Percentiles rank a stretch among this genome's conserved stretches.
Conservation (phyloP, 2,329 filamentous ascomycete genomes). For the Fusarium luffae region DNA sequence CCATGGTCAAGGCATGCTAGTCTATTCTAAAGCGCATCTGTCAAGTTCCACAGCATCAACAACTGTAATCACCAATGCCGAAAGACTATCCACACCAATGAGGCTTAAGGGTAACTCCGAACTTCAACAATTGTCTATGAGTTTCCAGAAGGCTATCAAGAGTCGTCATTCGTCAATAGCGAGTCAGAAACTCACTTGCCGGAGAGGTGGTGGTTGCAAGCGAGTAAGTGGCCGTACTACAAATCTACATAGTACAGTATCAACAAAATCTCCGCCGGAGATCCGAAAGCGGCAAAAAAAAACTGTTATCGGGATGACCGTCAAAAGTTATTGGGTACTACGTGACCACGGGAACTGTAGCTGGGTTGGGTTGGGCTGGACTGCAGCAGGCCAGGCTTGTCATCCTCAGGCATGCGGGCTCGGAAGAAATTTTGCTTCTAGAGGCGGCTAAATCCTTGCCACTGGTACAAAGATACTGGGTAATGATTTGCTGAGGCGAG, state of each 20-base stretch:
- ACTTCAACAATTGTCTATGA: neutral
- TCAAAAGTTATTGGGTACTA: slow-evolving; percentile 12
- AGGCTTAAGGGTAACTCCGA: neutral
- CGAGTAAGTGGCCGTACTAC: slow-evolving; percentile 28
- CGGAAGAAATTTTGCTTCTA: slow-evolving; percentile 20
- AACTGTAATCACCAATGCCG: neutral
- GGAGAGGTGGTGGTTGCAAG: slow-evolving; percentile 16
- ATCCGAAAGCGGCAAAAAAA: slow-evolving; percentile 35
- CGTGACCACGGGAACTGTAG: neutral
- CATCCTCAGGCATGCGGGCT: slow-evolving; percentile 15
- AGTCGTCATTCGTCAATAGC: slow-evolving; percentile 20
- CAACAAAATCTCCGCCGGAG: slow-evolving; percentile 1
- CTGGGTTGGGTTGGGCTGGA: slow-evolving; percentile 12
- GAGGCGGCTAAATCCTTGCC: slow-evolving; percentile 36
- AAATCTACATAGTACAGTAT: neutral
- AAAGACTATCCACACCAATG: neutral
- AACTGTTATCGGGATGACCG: slow-evolving; percentile 29
- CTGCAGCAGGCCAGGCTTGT: slow-evolving; percentile 8
- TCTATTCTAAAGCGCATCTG: neutral
- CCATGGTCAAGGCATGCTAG: neutral
- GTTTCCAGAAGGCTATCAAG: slow-evolving; percentile 7
- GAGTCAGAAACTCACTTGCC: slow-evolving; percentile 25
- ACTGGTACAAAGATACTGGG: slow-evolving; percentile 12
- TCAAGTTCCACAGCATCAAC: neutral
- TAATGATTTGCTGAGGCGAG: slow-evolving; percentile 19